Conservation (phyloP, 2,329 filamentous ascomycete species). For the Aaosphaeria pasadenensis region DNA sequence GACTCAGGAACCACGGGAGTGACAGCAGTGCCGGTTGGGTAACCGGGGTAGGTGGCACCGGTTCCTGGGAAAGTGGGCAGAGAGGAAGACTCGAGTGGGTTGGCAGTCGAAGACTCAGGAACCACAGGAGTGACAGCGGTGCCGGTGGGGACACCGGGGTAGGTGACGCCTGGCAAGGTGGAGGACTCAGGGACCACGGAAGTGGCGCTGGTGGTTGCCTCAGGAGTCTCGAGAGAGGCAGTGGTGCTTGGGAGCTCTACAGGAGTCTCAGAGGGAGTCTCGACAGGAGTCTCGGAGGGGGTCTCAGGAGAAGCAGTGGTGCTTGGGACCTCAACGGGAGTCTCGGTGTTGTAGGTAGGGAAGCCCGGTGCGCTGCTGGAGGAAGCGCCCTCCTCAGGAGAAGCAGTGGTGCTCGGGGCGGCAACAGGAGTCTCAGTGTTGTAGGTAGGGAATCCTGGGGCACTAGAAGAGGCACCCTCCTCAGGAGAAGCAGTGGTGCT, state of each 20-base stretch:
- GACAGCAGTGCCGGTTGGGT: not conserved
- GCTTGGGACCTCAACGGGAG: conserved; percentile 1
- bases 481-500: conserved; percentile 3
- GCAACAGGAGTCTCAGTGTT: not conserved
- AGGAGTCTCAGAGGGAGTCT: not conserved
- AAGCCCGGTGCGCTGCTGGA: not conserved
- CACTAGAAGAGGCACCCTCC: conserved; percentile 4
- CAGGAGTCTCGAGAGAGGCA: conserved; percentile 9
- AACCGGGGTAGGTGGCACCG: conserved; percentile 1
- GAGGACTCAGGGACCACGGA: not conserved
- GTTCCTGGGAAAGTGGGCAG: conserved; percentile 5
- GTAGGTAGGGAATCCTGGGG: conserved; percentile 1
- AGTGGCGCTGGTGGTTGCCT: not conserved
- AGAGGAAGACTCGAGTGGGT: conserved; percentile 1
- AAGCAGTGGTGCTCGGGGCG: not conserved
- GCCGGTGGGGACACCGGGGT: not conserved
- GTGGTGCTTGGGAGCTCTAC: conserved; percentile 3
- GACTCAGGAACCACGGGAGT: not conserved
- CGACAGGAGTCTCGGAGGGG: conserved; percentile 1
- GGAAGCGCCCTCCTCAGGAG: not conserved
- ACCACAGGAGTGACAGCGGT: conserved; percentile 1
- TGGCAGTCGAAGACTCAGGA: not conserved
- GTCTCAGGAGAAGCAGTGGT: conserved; percentile 9
- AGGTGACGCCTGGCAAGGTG: not conserved
- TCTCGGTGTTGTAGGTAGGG: not conserved